Evolutionary conservation across 108 stramenopile species (phyloP), one percentile per base, ranked within the genome.

Genomic region (Discostella pseudostelligera): DNA sequence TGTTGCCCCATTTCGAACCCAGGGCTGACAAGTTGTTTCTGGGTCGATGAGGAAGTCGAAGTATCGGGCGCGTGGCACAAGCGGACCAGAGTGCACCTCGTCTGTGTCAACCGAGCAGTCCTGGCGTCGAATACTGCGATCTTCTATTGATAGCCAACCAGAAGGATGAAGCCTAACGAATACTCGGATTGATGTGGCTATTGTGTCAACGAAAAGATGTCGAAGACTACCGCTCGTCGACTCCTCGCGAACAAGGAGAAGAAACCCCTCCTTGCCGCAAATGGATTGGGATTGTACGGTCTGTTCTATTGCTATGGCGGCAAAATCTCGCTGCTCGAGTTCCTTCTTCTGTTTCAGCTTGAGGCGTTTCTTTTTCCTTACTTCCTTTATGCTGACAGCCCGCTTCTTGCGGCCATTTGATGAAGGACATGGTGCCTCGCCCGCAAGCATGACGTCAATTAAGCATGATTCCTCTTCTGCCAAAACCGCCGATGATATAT

Each of bases 141-240:
- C 57, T 44, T 77, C 76, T 19, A 77, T 46, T 22, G 76, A 77
- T 25, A 77, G 44, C 64, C 67, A 77, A 10, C 76, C 76, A 17
- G 76, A 77, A 40, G 68, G 64, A 54, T 77, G 63, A 14, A 77
- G 32, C 53, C 60, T 47, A 7, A 40, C 42, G 39, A 51, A 62
- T 1, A 70, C 59, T 2, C 69, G 48, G 16, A 44, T 16, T 9
- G 50, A 13, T 32, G 46, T 26, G 4, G 9, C 22, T 24, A 29
- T 47, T 22, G 11, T 24, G 28, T 43, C n/a, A 39, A 39, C 12
- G 20, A 6, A 8, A 21, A 45, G 59, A 14, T 29, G 59, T 12
- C 12, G 13, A 10, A 43, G n/a, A 16, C 21, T 1, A 39, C 40
- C 6, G 57, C 13, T 6, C 16, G 0, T 12, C 16, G 24, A 11